phyloP scores from a whole-genome alignment of 2,329 filamentous ascomycete genomes.

The Curvularia lunata region DNA sequence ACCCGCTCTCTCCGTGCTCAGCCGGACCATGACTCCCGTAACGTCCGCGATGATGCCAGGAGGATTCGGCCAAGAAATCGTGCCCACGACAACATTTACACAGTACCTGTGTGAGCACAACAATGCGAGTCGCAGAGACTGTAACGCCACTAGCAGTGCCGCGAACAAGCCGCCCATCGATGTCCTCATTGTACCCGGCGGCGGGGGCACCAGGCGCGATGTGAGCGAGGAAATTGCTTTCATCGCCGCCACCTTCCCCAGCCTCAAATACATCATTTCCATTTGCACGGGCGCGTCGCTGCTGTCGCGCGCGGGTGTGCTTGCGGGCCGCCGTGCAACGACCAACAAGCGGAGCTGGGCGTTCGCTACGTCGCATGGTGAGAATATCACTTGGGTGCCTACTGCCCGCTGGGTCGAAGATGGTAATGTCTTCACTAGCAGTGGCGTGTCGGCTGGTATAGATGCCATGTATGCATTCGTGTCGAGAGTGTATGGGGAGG shows the following conservation, averaged over 20 bases:
- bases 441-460: slow-evolving; percentile 67
- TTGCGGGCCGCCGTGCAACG: slow-evolving; percentile 67
- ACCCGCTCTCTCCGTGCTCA: slow-evolving; percentile 38
- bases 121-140: not conserved
- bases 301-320: slow-evolving; percentile 63
- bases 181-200: slow-evolving; percentile 70
- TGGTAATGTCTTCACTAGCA: slow-evolving; percentile 70
- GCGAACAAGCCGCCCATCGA: slow-evolving; percentile 54
- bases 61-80: slow-evolving; percentile 48
- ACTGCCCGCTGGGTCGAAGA: slow-evolving; percentile 67
- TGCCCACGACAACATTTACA: slow-evolving; percentile 60
- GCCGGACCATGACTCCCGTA: slow-evolving; percentile 39
- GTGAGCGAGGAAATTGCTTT: slow-evolving; percentile 55
- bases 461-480: slow-evolving; percentile 66
- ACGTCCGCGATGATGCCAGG: slow-evolving; percentile 25
- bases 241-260: slow-evolving; percentile 56
- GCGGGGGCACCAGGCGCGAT: slow-evolving; percentile 55
- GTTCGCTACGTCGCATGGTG: slow-evolving; percentile 55
- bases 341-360: slow-evolving; percentile 68
- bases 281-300: slow-evolving; percentile 70
- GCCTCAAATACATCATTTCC: slow-evolving; percentile 62
- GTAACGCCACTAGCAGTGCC: not conserved
- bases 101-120: not conserved
- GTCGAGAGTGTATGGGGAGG: slow-evolving; percentile 60
- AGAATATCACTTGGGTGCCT: slow-evolving; percentile 61